phyloP scores from a whole-genome alignment of 306 rosid genomes.

The Malus orientalis region DNA sequence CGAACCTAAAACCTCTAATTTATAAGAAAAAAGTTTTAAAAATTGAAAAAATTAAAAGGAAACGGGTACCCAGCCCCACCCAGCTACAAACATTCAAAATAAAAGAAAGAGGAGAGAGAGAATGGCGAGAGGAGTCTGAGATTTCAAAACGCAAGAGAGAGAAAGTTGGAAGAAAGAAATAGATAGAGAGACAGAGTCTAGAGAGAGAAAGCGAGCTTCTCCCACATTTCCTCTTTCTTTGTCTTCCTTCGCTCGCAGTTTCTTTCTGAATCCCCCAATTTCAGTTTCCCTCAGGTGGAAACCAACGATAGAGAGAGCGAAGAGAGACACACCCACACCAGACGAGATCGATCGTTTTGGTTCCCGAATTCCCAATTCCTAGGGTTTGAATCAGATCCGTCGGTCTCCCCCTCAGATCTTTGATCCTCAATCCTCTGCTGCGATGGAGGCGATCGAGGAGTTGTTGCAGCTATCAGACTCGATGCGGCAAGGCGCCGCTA shows the following conservation, averaged over 20 bases:
- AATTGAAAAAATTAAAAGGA: background rate
- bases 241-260: background rate
- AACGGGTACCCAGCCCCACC: background rate
- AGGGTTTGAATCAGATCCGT: conserved; percentile 30
- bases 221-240: conserved; percentile 3
- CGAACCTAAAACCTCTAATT: no score
- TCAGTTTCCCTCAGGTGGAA: background rate
- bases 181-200: conserved; percentile 12
- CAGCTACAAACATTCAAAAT: conserved; percentile 11
- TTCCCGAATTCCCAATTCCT: conserved; percentile 16
- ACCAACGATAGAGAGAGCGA: background rate
- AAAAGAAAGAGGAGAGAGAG: conserved; percentile 1
- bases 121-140: background rate
- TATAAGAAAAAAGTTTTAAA: background rate
- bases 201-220: conserved; percentile 10
- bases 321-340: background rate
- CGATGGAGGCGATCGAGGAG: conserved; percentile 97
- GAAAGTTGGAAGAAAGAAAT: conserved; percentile 19
- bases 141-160: conserved; percentile 25
- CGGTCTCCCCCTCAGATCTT: conserved; percentile 20
- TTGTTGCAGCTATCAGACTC: conserved; percentile 73
- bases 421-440: conserved; percentile 12
- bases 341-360: conserved; percentile 9
- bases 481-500: conserved; percentile 82
- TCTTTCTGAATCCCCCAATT: background rate